Evolutionary conservation across 257 asterid genomes (phyloP), one percentile per base, ranked within the genome.

Genomic region (Petrea volubilis): DNA sequence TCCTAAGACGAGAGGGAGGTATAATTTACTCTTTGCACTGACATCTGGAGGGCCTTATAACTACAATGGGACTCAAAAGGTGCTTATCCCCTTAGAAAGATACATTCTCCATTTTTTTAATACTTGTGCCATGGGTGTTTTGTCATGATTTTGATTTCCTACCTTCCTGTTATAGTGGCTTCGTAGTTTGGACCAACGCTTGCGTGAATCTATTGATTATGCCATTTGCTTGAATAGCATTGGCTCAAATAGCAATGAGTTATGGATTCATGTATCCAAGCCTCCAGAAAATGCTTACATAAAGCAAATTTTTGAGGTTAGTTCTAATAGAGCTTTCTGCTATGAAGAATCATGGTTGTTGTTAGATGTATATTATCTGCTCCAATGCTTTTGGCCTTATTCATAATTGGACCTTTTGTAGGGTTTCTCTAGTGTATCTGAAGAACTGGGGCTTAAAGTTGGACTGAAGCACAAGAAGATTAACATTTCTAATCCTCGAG

Each of bases 11-110:
- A 86, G 96, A 85, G 98, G 98, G 72, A 89, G 87, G 71, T 89
- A 91, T 77, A 89, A 93, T 79, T 40, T 93, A 74, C 91, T 89
- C 78, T 93, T 93, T 79, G 97, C 86, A 13, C 79, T 93, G 71
- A 93, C 98, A 43, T 93, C 98, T 74, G 98, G 96, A 65, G 97
- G 98, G 61, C 98, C 98, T 65, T 93, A 89, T 76, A 91, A 93
- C 84, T 91, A 91, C 84, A 77, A 87, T 64, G 98, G 97, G 70
- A 91, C 98, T 41, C 82, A 87, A 13, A 89, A 91, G 97, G 98
- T 91, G 73, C 72, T 49, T 70, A 24, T 79, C 64, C 28, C 51
- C 49, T 47, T 33, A 31, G 14, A 21, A 50, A 36, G 44, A 62
- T 64, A 31, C 68, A 15, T 63, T 60, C 50, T 41, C 17, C 60